phyloP scores from a whole-genome alignment of 202 grass and related monocot species.

The Zizania palustris region DNA sequence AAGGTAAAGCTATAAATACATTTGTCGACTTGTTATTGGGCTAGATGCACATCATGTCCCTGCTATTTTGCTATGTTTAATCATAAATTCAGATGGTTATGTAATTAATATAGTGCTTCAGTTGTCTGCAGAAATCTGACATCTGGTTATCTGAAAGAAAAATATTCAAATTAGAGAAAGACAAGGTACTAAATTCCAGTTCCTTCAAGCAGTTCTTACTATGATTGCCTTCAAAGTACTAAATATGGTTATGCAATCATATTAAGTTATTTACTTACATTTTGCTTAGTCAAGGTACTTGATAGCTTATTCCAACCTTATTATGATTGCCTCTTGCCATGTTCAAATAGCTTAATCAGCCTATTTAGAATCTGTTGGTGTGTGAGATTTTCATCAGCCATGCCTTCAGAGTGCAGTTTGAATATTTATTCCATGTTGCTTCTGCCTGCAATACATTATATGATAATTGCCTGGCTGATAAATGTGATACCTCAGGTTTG shows the following conservation, averaged over 20 bases:
- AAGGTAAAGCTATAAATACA: not conserved
- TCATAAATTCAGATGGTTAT: conserved; percentile 8
- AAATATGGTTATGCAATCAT: conserved; percentile 95
- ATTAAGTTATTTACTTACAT: conserved; percentile 21
- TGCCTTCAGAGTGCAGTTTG: not conserved
- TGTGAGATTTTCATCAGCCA: conserved; percentile 20
- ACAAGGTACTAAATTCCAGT: conserved; percentile 72
- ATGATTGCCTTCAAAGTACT: too few species aligned
- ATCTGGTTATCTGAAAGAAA: conserved; percentile 47
- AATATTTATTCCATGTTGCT: conserved; percentile 23
- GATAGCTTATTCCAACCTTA: conserved; percentile 23
- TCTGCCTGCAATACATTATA: conserved; percentile 9
- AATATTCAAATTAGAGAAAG: conserved; percentile 91
- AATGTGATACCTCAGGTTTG: not conserved
- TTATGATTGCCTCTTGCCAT: conserved; percentile 13
- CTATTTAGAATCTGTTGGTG: conserved; percentile 12
- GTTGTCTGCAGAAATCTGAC: conserved; percentile 24
- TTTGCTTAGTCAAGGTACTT: conserved; percentile 37
- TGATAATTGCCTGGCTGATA: not conserved
- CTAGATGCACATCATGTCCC: not conserved
- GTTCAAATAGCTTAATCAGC: conserved; percentile 51
- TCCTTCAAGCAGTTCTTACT: conserved; percentile 90
- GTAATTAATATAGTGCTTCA: conserved; percentile 4
- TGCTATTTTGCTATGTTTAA: conserved; percentile 13
- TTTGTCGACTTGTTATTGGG: not conserved